Conservation (phyloP, 1,284 basidiomycete species). For the Exobasidium cylindrosporum region DNA sequence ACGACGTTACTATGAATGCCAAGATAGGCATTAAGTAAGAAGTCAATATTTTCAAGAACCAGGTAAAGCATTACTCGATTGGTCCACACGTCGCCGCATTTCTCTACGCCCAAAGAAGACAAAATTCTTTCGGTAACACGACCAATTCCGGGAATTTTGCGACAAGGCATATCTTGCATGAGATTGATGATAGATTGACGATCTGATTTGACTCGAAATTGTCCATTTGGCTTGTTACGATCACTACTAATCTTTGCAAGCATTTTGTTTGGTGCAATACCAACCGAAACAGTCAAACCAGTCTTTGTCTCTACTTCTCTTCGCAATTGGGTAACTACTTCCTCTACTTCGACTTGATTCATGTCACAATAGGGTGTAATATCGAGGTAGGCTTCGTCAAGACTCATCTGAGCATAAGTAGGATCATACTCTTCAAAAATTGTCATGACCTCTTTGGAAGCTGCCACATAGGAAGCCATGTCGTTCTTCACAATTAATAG, state of each 20-base stretch:
- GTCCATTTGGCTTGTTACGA: constrained; percentile 59
- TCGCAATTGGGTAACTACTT: constrained; percentile 65
- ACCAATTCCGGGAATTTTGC: constrained; percentile 52
- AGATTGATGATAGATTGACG: constrained; percentile 39
- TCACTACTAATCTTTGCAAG: constrained; percentile 81
- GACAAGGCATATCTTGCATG: constrained; percentile 41
- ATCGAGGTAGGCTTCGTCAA: constrained; percentile 80
- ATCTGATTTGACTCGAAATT: constrained; percentile 36
- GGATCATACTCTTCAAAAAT: constrained; percentile 75
- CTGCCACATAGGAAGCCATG: constrained; percentile 51
- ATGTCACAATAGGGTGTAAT: constrained; percentile 73
- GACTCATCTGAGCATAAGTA: constrained; percentile 72
- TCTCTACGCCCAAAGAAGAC: constrained; percentile 38
- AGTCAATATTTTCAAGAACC: constrained; percentile 37
- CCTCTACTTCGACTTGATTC: constrained; percentile 66
- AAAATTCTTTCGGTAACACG: constrained; percentile 51
- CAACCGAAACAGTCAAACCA: constrained; percentile 84
- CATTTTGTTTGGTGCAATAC: constrained; percentile 63
- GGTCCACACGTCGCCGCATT: constrained; percentile 49
- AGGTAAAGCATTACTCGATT: constrained; percentile 44
- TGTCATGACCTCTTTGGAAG: constrained; percentile 52
- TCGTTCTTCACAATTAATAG: constrained; percentile 68
- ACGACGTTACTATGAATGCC: constrained; percentile 44
- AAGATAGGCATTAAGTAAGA: constrained; percentile 42
- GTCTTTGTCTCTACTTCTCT: constrained; percentile 33